Percentiles rank a stretch among this genome's conserved stretches.
Conservation (phyloP, 805 yeast genomes). For the Hanseniaspora valbyensis region DNA sequence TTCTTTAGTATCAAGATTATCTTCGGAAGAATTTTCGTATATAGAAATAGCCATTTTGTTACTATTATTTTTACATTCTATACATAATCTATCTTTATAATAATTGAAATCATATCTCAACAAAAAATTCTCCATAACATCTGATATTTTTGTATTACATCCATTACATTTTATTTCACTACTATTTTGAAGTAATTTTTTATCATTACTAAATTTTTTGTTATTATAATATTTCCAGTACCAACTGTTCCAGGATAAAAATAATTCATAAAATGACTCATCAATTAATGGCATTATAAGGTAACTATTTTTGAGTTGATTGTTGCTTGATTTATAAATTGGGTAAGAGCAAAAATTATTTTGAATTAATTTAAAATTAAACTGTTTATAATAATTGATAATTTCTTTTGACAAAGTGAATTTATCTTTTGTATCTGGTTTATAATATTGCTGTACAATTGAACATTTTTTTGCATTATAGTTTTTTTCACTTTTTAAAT, state of each 20-base stretch:
- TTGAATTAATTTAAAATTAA: neutral
- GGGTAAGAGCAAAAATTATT: neutral
- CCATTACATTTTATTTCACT: neutral
- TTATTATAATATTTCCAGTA: neutral
- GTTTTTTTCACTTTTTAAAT: too few species aligned
- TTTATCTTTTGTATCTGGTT: too few species aligned
- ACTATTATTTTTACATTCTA: neutral
- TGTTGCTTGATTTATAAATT: neutral
- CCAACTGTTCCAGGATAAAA: constrained; percentile 5
- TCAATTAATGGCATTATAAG: neutral
- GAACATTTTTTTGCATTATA: too few species aligned
- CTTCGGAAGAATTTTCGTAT: too few species aligned
- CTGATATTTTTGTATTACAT: neutral
- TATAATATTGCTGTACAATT: too few species aligned
- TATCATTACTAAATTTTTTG: too few species aligned
- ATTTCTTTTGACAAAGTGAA: neutral
- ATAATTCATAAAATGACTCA: neutral
- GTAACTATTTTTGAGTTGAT: neutral
- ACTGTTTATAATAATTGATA: neutral
- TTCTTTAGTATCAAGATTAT: too few species aligned
- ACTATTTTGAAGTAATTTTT: neutral
- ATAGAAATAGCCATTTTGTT: neutral
- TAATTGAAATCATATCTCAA: neutral
- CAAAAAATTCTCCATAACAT: neutral
- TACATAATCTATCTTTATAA: constrained; percentile 1